Base-by-base conservation (phyloP, 371 early-diverging fungal species). In the Mortierella polycephala region DNA sequence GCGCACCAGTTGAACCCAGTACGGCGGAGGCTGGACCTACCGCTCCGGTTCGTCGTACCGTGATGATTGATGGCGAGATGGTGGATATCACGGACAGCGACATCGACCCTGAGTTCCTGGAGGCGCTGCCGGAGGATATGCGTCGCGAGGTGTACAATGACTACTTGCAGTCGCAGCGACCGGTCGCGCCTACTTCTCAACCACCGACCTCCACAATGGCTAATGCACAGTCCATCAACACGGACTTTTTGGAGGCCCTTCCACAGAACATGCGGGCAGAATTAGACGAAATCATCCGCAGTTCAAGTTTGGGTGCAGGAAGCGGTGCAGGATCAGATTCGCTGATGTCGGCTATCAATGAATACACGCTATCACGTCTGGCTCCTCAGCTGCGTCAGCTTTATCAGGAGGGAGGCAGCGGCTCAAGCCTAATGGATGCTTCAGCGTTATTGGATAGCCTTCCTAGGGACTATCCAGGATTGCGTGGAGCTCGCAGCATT, bases 111-210 rank as follows among this genome's bases (percentile, higher is more conserved):
- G 94, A 93, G 63, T 99, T 99, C 81, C 83, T 99, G 67, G 93
- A 95, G 74, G 99, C 99, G 1, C 83, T 99, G 51, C 99, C 99
- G 0, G 97, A 97, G 42, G 98, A 98, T 56, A 75, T 99, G 79
- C 92, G 97, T 44, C 89, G 88, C 69, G 99, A 99, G 80, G 98
- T 98, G 8, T 83, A 98, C 21, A 91, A 89, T 67, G 93, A 96
- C 71, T 89, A 95, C 60, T 76, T 92, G 20, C 83, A 85, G 11
- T 87, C 91, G 67, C 84, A 83, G 58, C 83, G 83, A 42, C 58
- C 83, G 11, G 66, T 68, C 2, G 62, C 83, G 14, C 37, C 85
- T 5, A 12, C 75, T 5, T 13, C 67, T 30, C 62, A 59, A 20
- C 71, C 47, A 8, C 14, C 64, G 46, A 14, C 60, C 8, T 8